phyloP scores from a whole-genome alignment of 257 asterid genomes.

The Solanum pimpinellifolium region DNA sequence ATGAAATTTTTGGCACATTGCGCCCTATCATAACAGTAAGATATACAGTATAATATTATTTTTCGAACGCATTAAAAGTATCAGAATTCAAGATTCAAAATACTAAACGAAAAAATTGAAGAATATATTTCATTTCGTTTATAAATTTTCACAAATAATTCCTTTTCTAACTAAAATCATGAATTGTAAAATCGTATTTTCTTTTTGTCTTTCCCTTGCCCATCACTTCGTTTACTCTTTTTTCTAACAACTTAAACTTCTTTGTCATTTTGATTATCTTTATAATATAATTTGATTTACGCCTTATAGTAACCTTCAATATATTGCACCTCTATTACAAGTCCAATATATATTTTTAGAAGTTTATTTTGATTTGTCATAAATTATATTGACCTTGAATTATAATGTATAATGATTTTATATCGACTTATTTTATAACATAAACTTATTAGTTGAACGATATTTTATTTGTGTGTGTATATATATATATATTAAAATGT shows the following conservation, averaged over 20 bases:
- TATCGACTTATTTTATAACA: neutral
- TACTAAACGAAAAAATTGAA: too few relatives aligned
- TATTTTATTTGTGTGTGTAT: neutral
- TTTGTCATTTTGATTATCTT: too few relatives aligned
- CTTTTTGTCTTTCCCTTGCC: neutral
- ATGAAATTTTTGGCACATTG: slow-evolving; percentile 16
- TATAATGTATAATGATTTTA: neutral
- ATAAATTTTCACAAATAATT: neutral
- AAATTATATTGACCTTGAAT: neutral
- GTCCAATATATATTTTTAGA: neutral
- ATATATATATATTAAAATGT: too few relatives aligned
- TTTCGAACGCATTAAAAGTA: too few relatives aligned
- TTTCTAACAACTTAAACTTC: too few relatives aligned
- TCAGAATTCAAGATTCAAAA: too few relatives aligned
- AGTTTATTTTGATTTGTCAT: neutral
- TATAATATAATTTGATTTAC: too few relatives aligned
- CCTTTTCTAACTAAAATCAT: too few relatives aligned
- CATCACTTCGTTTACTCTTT: neutral
- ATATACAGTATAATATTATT: neutral
- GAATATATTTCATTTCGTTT: too few relatives aligned
- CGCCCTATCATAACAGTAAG: slow-evolving; percentile 74
- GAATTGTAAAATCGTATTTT: too few relatives aligned
- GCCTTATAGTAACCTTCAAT: neutral
- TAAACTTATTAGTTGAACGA: neutral
- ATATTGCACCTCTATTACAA: neutral